Evolutionary conservation across 2,329 filamentous ascomycete genomes (phyloP).

Genomic region (Trichoderma asperellum): DNA sequence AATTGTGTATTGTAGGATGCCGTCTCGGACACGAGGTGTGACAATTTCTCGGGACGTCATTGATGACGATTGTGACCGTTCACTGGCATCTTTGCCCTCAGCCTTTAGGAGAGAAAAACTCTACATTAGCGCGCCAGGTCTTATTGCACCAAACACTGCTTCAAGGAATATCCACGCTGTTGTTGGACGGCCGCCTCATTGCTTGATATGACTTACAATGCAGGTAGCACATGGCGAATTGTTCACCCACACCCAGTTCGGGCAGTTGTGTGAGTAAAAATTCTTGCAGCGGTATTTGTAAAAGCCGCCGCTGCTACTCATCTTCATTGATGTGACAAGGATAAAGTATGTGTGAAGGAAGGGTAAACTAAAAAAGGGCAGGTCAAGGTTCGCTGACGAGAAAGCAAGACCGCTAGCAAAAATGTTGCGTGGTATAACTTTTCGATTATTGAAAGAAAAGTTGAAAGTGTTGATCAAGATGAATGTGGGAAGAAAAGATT

Average conservation of each 20-base stretch:
- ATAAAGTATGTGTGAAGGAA: background rate
- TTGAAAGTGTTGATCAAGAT: constrained; percentile 14
- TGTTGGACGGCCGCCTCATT: background rate
- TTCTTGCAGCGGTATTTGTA: constrained; percentile 62
- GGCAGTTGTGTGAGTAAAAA: constrained; percentile 56
- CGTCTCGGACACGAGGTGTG: constrained; percentile 51
- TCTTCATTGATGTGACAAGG: constrained; percentile 29
- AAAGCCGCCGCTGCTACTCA: constrained; percentile 48
- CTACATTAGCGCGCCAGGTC: background rate
- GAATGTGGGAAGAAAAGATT: background rate
- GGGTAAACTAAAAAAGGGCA: background rate
- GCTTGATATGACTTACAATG: constrained; percentile 46
- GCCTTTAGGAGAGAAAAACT: constrained; percentile 43
- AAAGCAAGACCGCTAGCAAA: background rate
- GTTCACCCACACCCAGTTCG: constrained; percentile 59
- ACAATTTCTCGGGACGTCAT: constrained; percentile 47
- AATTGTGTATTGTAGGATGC: constrained; percentile 52
- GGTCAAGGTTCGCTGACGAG: background rate
- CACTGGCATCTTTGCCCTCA: constrained; percentile 53
- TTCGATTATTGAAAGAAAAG: background rate
- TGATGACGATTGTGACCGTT: constrained; percentile 36
- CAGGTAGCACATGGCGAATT: constrained; percentile 55
- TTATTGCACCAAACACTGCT: background rate
- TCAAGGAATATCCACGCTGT: background rate
- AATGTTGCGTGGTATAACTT: background rate